phyloP scores from a whole-genome alignment of 2,329 filamentous ascomycete genomes.

The Dactylellina cionopaga region DNA sequence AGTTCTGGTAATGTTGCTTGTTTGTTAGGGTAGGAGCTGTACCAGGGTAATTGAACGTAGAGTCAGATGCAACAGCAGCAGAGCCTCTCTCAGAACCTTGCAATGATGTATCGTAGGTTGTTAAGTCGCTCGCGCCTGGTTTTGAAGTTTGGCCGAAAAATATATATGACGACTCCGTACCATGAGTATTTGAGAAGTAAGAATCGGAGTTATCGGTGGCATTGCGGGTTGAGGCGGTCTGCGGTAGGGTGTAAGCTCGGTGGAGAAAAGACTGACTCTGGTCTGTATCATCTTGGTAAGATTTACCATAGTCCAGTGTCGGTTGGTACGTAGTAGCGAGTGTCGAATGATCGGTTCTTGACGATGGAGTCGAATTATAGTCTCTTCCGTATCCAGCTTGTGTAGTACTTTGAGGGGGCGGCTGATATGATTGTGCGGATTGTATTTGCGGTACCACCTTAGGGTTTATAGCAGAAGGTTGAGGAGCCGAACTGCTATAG shows the following conservation, averaged over 20 bases:
- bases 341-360: constrained; percentile 3
- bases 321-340: constrained; percentile 10
- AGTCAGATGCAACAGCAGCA: background rate
- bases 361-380: constrained; percentile 1
- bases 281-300: constrained; percentile 33
- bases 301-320: constrained; percentile 3
- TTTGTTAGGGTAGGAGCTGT: background rate
- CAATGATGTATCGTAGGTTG: background rate
- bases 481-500: constrained; percentile 11
- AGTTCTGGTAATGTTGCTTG: constrained; percentile 24
- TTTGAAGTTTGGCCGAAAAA: constrained; percentile 1
- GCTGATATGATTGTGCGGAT: background rate
- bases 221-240: constrained; percentile 12
- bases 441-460: background rate
- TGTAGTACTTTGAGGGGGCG: constrained; percentile 13
- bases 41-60: constrained; percentile 2
- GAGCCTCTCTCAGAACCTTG: background rate
- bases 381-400: background rate
- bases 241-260: constrained; percentile 26
- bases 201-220: constrained; percentile 12
- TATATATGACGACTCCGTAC: constrained; percentile 3
- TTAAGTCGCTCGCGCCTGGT: background rate
- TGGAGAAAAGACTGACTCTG: constrained; percentile 30
- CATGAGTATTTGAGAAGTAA: constrained; percentile 5
- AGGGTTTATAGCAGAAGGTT: background rate